Conservation (phyloP, 805 yeast species). For the Saccharomycopsis lassenensis region DNA sequence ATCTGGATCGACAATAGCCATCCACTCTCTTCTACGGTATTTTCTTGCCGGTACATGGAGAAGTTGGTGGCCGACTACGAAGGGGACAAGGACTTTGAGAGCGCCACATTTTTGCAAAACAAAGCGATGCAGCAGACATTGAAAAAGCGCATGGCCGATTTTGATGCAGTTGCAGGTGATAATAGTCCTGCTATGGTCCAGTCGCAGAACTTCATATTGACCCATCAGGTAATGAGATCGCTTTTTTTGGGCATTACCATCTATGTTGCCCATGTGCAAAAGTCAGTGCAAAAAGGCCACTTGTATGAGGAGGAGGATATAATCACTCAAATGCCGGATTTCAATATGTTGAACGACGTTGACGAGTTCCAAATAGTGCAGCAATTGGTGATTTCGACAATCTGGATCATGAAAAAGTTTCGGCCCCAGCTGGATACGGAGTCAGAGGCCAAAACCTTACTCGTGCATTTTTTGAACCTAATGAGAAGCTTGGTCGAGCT, state of each 20-base stretch:
- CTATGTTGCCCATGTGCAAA: conserved; percentile 37
- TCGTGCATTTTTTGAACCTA: conserved; percentile 2
- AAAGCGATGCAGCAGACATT: too few species aligned
- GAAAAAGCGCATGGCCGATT: too few species aligned
- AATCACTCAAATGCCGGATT: conserved; percentile 51
- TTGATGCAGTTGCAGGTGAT: too few species aligned
- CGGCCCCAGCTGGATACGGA: neutral
- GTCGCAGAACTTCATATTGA: conserved; percentile 43
- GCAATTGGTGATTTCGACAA: conserved; percentile 5
- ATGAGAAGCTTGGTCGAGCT: conserved; percentile 6
- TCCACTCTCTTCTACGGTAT: conserved; percentile 55
- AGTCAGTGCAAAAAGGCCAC: conserved; percentile 44
- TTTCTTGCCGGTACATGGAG: conserved; percentile 68
- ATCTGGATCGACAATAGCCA: conserved; percentile 73
- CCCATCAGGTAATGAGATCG: conserved; percentile 40
- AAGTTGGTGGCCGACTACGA: conserved; percentile 35
- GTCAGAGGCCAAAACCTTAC: neutral
- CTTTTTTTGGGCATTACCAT: conserved; percentile 43
- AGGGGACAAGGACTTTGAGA: conserved; percentile 10
- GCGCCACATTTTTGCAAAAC: conserved; percentile 14
- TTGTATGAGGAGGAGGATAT: conserved; percentile 70
- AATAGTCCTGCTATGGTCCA: conserved; percentile 1
- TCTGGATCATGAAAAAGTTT: conserved; percentile 8
- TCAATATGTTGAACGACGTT: conserved; percentile 26
- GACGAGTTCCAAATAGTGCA: conserved; percentile 2